Base-by-base conservation (phyloP, 306 rosid genomes). In the Fragaria ananassa region DNA sequence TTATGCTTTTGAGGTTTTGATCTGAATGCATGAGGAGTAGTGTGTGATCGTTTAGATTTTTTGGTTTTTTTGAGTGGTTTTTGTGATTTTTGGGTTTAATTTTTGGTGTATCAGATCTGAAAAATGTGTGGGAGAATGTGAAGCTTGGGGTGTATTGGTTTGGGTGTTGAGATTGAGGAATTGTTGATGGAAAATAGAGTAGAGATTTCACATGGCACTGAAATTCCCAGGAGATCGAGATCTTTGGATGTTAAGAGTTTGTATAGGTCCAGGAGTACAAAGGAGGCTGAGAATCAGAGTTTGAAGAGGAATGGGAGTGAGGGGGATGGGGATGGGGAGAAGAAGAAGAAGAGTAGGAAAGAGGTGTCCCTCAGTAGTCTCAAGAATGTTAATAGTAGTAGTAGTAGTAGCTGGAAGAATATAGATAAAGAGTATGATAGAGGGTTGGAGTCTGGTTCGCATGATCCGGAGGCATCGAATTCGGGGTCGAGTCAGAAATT, bases 231-330 rank as follows among this genome's bases (percentile, higher is more conserved):
- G 78, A 88, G 91, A 81, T 83, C 97, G 35, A 89, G 91, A 87
- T 86, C 98, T 71, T 79, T 96, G 92, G 99, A 92, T 89, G 79
- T 92, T 80, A 91, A 88, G 81, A 89, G 96, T 86, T 88, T 96
- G 69, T 91, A 91, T 80, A 78, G 86, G 72, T 74, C 89, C 50
- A 78, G 84, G 69, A 79, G 79, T 79, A 53, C 73, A 6, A 83
- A 82, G 68, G 87, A 79, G 70, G 76, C 15, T 56, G 74, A 81
- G 41, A 76, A 74, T 10, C 83, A 84, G 87, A 81, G 51, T 60
- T 79, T 87, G 72, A 92, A 92, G 88, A 82, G 97, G 81, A 85
- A 74, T 76, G 79, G 70, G 21, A 71, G 79, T 79, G 80, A 45
- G 2, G 83, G 74, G 76, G 85, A 72, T 39, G 89, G 78, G 76